Evolutionary conservation across 306 rosid species (phyloP), one percentile per base, ranked within the genome.

Genomic region (Erythrophleum fordii): DNA sequence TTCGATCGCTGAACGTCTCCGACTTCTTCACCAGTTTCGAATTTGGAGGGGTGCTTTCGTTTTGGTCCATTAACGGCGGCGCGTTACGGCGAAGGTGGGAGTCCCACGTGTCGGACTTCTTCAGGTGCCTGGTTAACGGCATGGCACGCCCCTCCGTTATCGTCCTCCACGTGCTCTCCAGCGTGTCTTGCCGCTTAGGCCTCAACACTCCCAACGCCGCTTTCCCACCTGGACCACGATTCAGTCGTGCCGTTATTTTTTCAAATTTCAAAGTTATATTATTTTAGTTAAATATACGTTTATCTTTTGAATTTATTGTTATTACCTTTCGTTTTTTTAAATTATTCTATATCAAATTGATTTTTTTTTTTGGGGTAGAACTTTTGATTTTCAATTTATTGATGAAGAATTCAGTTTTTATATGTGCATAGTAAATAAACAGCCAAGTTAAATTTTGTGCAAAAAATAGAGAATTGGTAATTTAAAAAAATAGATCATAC

Each of bases 121-220:
- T 95, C 53, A 89, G 68, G 80, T 95, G 98, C 84, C 99, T 81
- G 25, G 87, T 72, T 41, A 91, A 72, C 88, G 99, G 98, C 88
- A 95, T 83, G 31, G 97, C 77, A 4, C 94, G 83, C 20, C 97
- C 95, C 9, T 92, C 98, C 72, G 95, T 92, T 79, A 95, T 90
- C 80, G 91, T 88, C 88, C 72, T 90, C 98, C 98, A 92, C 85
- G 98, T 93, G 87, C 79, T 90, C 89, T 95, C 97, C 86, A 95
- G 68, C 79, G 97, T 95, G 75, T 87, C 97, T 22, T 92, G 92
- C 88, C 83, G 85, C 81, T 89, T 91, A 80, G 96, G 86, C 85
- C 83, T 95, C 76, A 97, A 78, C 66, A 93, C 97, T 77, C 95
- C 81, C 87, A 89, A 80, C 68, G 91, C 67, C 65, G 83, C 55